These are phyloP conservation scores for Blastobotrys attinorum DNA, from an alignment of 805 yeast species.

Conservation along the genomic window DNA sequence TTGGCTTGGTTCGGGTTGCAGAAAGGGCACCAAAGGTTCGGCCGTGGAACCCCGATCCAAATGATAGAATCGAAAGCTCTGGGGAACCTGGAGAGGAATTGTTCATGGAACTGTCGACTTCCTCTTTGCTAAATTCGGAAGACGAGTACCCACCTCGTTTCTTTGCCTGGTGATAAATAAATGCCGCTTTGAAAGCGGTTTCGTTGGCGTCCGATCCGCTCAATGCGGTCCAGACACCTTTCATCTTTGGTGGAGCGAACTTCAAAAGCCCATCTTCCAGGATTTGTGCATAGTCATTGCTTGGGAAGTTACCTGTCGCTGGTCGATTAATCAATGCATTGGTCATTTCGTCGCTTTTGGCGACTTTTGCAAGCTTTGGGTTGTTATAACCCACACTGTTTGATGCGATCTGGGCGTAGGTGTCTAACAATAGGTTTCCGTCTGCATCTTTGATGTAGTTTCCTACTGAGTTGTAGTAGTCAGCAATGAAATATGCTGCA, in stretches of 20 bases:
- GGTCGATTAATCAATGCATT: conserved; percentile 76
- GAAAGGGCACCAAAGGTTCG: conserved; percentile 88
- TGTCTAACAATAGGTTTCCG: conserved; percentile 67
- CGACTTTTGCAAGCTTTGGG: conserved; percentile 63
- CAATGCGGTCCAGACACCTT: conserved; percentile 67
- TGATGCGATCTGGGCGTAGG: conserved; percentile 78
- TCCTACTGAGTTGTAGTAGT: conserved; percentile 66
- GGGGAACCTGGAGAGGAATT: conserved; percentile 87
- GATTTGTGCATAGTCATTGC: conserved; percentile 44
- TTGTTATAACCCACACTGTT: conserved; percentile 82
- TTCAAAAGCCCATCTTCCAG: conserved; percentile 53
- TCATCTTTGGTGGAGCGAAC: conserved; percentile 74
- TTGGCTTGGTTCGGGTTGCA: conserved; percentile 87
- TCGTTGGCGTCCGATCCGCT: conserved; percentile 88
- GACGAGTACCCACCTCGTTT: conserved; percentile 52
- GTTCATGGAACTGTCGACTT: conserved; percentile 65
- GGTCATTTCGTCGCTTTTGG: conserved; percentile 60
- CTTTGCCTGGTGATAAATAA: conserved; percentile 65
- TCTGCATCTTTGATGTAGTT: conserved; percentile 77
- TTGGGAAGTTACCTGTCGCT: conserved; percentile 77
- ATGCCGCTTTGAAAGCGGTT: conserved; percentile 82
- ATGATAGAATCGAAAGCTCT: conserved; percentile 75
- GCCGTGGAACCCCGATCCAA: conserved; percentile 89
- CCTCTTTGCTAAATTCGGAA: conserved; percentile 49
- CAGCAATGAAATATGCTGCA: conserved; percentile 68